Percentiles rank a stretch among this genome's conserved stretches.
Evolutionary conservation across 23 red algal species (phyloP).

Genomic region (Gracilariopsis chorda): DNA sequence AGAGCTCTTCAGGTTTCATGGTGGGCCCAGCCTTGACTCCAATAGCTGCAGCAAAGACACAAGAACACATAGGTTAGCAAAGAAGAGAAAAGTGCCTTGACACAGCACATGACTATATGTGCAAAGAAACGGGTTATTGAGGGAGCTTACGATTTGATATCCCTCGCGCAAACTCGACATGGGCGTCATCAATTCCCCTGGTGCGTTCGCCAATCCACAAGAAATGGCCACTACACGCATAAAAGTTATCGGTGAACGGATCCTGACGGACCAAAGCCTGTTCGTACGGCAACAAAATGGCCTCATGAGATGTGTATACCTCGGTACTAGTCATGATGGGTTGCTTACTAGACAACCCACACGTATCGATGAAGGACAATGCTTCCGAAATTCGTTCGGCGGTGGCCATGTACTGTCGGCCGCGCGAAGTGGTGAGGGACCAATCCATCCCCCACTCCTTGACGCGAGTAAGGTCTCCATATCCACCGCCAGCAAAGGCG

Average conservation of each 20-base stretch:
- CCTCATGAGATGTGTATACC: conserved; percentile 96
- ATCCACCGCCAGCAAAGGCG: conserved; percentile 81
- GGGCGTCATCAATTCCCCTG: conserved; percentile 84
- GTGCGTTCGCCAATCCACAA: conserved; percentile 98
- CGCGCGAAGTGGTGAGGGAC: conserved; percentile 75
- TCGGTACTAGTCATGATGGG: conserved; percentile 56
- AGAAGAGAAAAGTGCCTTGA: background rate
- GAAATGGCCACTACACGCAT: conserved; percentile 89
- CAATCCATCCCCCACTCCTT: conserved; percentile 97
- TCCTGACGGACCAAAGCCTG: conserved; percentile 76
- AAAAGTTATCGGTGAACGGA: conserved; percentile 74
- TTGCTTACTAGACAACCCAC: conserved; percentile 57
- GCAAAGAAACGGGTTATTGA: no score
- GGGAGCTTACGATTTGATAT: conserved; percentile 92
- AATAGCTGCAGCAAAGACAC: conserved; percentile 26
- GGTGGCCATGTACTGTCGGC: conserved; percentile 76
- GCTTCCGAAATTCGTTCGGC: conserved; percentile 73
- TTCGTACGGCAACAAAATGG: conserved; percentile 95
- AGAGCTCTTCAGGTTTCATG: conserved; percentile 77
- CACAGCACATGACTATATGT: no score
- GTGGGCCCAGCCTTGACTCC: conserved; percentile 85
- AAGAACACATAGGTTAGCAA: background rate
- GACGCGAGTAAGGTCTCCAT: conserved; percentile 82
- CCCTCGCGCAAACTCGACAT: conserved; percentile 93
- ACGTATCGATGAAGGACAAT: conserved; percentile 89